Conservation (phyloP, 1,284 basidiomycete genomes). For the Austroboletus niveus region DNA sequence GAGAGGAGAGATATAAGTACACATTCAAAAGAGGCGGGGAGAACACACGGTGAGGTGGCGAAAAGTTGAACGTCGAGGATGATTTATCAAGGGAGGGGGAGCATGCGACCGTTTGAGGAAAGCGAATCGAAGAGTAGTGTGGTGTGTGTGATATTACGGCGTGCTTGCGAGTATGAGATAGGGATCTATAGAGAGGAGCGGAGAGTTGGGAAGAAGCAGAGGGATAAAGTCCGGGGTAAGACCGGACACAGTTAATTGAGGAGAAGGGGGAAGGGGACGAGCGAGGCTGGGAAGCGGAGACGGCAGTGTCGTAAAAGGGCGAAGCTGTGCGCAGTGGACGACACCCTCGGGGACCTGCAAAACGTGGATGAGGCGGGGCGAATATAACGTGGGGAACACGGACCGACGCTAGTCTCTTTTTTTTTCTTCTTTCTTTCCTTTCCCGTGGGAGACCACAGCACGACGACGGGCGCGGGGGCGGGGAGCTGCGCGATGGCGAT, state of each 20-base stretch:
- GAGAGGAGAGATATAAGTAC: constrained; percentile 28
- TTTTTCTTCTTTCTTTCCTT: too few relatives aligned
- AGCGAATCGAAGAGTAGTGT: constrained; percentile 22
- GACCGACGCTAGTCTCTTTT: neutral
- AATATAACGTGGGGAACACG: constrained; percentile 29
- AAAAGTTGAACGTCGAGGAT: constrained; percentile 5
- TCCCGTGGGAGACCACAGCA: too few relatives aligned
- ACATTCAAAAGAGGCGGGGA: constrained; percentile 19
- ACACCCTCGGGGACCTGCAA: constrained; percentile 22
- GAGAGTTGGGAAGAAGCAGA: constrained; percentile 14
- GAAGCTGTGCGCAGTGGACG: constrained; percentile 23
- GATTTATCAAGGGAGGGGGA: constrained; percentile 22
- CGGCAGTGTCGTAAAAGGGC: constrained; percentile 25
- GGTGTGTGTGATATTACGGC: constrained; percentile 29
- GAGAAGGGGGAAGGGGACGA: constrained; percentile 16
- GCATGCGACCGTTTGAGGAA: constrained; percentile 24
- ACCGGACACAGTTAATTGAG: constrained; percentile 27
- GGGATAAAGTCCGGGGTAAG: constrained; percentile 32
- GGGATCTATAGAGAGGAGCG: constrained; percentile 27
- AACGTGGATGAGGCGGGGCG: constrained; percentile 26
- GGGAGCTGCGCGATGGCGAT: constrained; percentile 1
- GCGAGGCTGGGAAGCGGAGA: constrained; percentile 17
- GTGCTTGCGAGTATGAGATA: constrained; percentile 25
- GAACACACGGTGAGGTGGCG: constrained; percentile 25
- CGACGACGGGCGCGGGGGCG: constrained; percentile 1